These are phyloP conservation scores for Lasiosphaeriaceae sp. DNA, from an alignment of 495 filamentous ascomycete species.

Conservation along the genomic window DNA sequence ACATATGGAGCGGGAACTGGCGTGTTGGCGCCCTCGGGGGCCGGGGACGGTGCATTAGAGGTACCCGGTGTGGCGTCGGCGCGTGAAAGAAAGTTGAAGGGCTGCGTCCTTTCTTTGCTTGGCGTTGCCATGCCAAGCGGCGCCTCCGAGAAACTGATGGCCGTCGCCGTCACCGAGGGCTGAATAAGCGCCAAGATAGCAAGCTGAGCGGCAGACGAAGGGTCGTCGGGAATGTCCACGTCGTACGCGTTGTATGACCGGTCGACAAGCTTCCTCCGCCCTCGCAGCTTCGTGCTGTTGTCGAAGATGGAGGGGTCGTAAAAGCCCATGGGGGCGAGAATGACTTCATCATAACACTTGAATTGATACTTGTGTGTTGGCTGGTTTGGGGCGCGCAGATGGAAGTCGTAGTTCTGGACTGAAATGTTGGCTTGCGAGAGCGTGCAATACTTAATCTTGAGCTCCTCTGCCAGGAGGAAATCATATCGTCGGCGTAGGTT, in stretches of 20 bases:
- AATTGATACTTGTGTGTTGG: slow-evolving; percentile 88
- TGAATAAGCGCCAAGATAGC: slow-evolving; percentile 68
- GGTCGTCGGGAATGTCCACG: slow-evolving; percentile 77
- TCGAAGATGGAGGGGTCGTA: slow-evolving; percentile 87
- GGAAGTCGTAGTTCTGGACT: slow-evolving; percentile 78
- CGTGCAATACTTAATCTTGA: slow-evolving; percentile 86
- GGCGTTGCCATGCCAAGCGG: slow-evolving; percentile 46
- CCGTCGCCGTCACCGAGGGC: slow-evolving; percentile 46
- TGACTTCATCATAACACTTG: slow-evolving; percentile 92
- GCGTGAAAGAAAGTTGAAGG: slow-evolving; percentile 53
- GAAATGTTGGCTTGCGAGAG: slow-evolving; percentile 80
- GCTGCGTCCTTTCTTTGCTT: slow-evolving; percentile 48
- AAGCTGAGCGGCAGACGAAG: slow-evolving; percentile 77
- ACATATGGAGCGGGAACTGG: slow-evolving; percentile 58
- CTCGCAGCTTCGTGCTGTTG: slow-evolving; percentile 68
- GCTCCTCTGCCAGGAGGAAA: slow-evolving; percentile 87
- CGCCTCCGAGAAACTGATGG: slow-evolving; percentile 33
- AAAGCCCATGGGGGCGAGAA: slow-evolving; percentile 84
- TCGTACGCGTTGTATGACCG: slow-evolving; percentile 93
- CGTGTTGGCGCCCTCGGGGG: slow-evolving; percentile 68
- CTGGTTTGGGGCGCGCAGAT: slow-evolving; percentile 80
- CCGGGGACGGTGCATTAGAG: slow-evolving; percentile 82
- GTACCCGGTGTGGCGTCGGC: slow-evolving; percentile 71
- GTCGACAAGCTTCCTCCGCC: slow-evolving; percentile 72
- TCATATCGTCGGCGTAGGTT: slow-evolving; percentile 88